Evolutionary conservation across 441 rosid species (phyloP).

Genomic region (Geranium incanum): DNA sequence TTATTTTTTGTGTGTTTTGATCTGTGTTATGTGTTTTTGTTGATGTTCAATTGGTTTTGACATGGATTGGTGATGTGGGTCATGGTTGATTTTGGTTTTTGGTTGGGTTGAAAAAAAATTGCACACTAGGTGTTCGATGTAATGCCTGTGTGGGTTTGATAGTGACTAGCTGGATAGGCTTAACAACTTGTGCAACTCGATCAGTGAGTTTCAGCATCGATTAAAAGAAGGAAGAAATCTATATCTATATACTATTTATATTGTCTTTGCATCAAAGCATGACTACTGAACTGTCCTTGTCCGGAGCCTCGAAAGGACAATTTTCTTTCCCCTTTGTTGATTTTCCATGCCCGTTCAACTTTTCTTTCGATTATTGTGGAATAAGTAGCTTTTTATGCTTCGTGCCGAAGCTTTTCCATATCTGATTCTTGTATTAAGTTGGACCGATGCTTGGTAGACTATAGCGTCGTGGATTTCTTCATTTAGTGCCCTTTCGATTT

Average conservation of each 20-base stretch:
- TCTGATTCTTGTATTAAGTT: slow-evolving; percentile 22
- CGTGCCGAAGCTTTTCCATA: slow-evolving; percentile 24
- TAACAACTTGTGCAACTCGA: background rate
- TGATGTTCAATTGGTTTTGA: background rate
- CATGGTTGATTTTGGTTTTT: background rate
- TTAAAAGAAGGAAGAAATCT: background rate
- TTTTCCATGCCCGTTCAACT: slow-evolving; percentile 16
- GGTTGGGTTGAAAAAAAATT: background rate
- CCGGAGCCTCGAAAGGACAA: background rate
- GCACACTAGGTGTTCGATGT: background rate
- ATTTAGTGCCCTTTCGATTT: slow-evolving; percentile 22
- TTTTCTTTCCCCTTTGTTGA: background rate
- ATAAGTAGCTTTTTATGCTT: slow-evolving; percentile 29
- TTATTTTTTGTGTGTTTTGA: background rate
- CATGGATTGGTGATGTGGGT: background rate
- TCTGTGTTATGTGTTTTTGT: background rate
- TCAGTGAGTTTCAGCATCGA: background rate
- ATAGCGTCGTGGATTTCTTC: background rate
- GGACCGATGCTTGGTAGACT: background rate
- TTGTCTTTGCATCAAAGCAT: background rate
- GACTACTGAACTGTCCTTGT: background rate
- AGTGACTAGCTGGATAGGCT: background rate
- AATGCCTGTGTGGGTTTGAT: background rate
- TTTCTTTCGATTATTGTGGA: slow-evolving; percentile 30
- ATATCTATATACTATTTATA: too few species aligned